Evolutionary conservation across 306 rosid genomes (phyloP), one percentile per base, ranked within the genome.

Genomic region (Vigna trinervia): DNA sequence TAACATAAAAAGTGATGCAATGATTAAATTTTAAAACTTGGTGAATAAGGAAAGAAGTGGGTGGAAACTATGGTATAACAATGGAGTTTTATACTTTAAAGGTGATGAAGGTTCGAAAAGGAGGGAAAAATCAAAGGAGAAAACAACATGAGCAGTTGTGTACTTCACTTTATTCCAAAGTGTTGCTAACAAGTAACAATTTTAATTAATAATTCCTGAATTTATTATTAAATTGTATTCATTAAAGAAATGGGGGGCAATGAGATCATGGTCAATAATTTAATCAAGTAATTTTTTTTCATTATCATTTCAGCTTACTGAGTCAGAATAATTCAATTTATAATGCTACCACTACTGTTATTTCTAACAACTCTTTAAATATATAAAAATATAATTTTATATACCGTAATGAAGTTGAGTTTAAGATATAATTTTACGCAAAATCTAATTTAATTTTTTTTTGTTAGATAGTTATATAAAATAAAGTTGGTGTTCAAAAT

Each of bases 111-210:
- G 38, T 0, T 60, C 32, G 50, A 8, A 52, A 63, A 46, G 50
- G 9, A 17, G 53, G 32, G 4, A 5, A 72, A 28, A 17, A 54
- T 2, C 69, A 63, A 46, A 11, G 36, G 8, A 56, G 56, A 46
- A 74, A 75, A 58, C 65, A 74, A 74, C 64, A 74, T 48, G 57
- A 74, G 65, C 12, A 6, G 84, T 23, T 58, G 17, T 53, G 23
- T 58, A 32, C 76, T 57, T 64, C 69, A 56, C 84, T 74, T 80
- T 70, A 71, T 78, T 78, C 72, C n/a, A 60, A 71, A 48, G 71
- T 78, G 43, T 34, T 59, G 6, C 3, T 15, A 15, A 23, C 65
- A 60, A 59, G 64, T 38, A 70, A 51, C 13, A 70, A 14, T 10
- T 9, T 8, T 70, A 26, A 58, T 26, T 23, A 28, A 5, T 36